Conservation (phyloP, 208 protist species). For the Polymyxa betae region DNA sequence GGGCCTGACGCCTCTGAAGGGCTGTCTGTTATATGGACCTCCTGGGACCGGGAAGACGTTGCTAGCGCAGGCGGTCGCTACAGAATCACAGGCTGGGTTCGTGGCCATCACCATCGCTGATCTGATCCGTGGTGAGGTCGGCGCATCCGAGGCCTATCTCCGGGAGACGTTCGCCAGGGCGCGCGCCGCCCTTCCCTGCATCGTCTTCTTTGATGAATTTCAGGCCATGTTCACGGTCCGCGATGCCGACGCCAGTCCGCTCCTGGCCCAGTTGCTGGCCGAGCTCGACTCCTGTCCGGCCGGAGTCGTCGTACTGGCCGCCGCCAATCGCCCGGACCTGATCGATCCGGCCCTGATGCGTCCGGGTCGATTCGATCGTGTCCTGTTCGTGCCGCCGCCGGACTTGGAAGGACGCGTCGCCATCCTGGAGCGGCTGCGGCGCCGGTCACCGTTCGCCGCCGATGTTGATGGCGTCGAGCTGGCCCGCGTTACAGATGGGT, state of each 20-base stretch:
- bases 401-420: slow-evolving; percentile 87
- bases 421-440: slow-evolving; percentile 77
- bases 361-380: slow-evolving; percentile 94
- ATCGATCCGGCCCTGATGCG: slow-evolving; percentile 93
- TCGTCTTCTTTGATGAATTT: slow-evolving; percentile 68
- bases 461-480: background rate
- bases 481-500: slow-evolving; percentile 47
- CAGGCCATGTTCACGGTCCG: slow-evolving; percentile 56
- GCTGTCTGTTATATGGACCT: slow-evolving; percentile 49
- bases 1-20: slow-evolving; percentile 3
- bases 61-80: slow-evolving; percentile 37
- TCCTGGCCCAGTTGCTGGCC: slow-evolving; percentile 93
- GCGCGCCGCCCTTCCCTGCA: slow-evolving; percentile 20
- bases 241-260: background rate
- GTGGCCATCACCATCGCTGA: slow-evolving; percentile 39
- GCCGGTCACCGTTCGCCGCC: background rate
- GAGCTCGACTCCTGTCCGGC: slow-evolving; percentile 95
- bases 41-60: slow-evolving; percentile 54
- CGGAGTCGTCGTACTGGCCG: slow-evolving; percentile 94
- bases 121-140: slow-evolving; percentile 51
- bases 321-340: slow-evolving; percentile 94
- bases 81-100: slow-evolving; percentile 1
- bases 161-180: slow-evolving; percentile 48
- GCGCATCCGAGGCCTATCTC: slow-evolving; percentile 58
- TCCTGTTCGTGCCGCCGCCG: slow-evolving; percentile 80